phyloP scores from a whole-genome alignment of 1,139 yeast species.

The Fermentozyma sake region DNA sequence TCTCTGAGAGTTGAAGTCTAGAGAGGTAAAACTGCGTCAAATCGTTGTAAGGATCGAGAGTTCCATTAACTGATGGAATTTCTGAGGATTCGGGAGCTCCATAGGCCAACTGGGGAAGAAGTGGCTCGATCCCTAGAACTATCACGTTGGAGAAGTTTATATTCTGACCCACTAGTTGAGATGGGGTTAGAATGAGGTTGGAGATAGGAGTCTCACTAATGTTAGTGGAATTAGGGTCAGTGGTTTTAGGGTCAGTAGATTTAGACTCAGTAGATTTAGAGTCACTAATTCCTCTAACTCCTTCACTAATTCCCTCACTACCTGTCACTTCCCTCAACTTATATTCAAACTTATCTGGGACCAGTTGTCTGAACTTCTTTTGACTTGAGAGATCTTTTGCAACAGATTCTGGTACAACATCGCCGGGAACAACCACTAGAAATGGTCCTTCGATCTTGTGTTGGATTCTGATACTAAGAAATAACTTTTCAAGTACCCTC shows the following conservation, averaged over 20 bases:
- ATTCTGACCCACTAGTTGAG: slow-evolving; percentile 17
- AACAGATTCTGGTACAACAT: slow-evolving; percentile 4
- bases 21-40: slow-evolving; percentile 17
- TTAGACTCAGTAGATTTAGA: too few relatives aligned
- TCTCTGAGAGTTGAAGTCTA: too few relatives aligned
- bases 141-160: slow-evolving; percentile 13
- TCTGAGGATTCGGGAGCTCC: slow-evolving; percentile 1
- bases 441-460: slow-evolving; percentile 9
- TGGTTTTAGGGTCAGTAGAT: too few relatives aligned
- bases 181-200: slow-evolving; percentile 5
- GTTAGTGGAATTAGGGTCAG: background rate
- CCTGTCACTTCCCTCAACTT: too few relatives aligned
- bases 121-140: slow-evolving; percentile 20
- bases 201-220: background rate
- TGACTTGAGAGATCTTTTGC: background rate
- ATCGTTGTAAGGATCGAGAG: slow-evolving; percentile 22
- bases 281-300: too few relatives aligned
- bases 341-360: too few relatives aligned
- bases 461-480: slow-evolving; percentile 4
- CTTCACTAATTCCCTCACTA: too few relatives aligned
- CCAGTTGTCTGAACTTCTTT: too few relatives aligned
- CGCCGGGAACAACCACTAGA: slow-evolving; percentile 15
- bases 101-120: slow-evolving; percentile 22
- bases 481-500: too few relatives aligned
- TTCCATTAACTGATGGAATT: slow-evolving; percentile 10